Evolutionary conservation across 352 stramenopile species (phyloP), one percentile per base, ranked within the genome.

Genomic region (Albugo laibachii): DNA sequence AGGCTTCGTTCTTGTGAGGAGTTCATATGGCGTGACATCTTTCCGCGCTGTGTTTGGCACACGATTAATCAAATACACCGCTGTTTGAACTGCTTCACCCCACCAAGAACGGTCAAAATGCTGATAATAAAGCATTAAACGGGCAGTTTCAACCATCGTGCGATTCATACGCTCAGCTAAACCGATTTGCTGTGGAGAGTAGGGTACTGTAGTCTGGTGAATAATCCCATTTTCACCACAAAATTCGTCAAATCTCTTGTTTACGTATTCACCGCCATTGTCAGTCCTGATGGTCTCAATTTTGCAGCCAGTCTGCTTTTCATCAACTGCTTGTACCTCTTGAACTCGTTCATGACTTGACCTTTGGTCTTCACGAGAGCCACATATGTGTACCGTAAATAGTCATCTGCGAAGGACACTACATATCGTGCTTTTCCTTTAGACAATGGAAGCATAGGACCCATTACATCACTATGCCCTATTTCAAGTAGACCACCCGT

Each of bases 261-360:
- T 47, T 12, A 19, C 55, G 38, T 59, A 62, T 46, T 60, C 51
- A 1, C 45, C 48, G 6, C 58, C 58, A 36, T 57, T 62, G 13
- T 65, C 47, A 21, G 46, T 51, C 16, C 46, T 37, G 11, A 65
- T 13, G 5, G 36, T 52, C 21, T 57, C 48, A 24, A 62, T 35
- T 13, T 35, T 43, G 13, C 27, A 20, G 19, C 34, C 35, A 2
- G 27, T 47, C 20, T 55, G 47, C 2, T 18, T 56, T 31, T 57
- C 52, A 5, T 53, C 5, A 14, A 49, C 37, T 3, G 36, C 37
- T 6, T 40, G 46, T 41, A 62, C 48, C 45, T 15, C 15, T 27
- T 34, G 15, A 62, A 50, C 2, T 16, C 11, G 1, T 55, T 19
- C 14, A 52, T 13, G 6, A 56, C 51, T 18, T 50, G 36, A 10